Evolutionary conservation across 768 basidiomycete species (phyloP).

Genomic region (Floccularia luteovirens): DNA sequence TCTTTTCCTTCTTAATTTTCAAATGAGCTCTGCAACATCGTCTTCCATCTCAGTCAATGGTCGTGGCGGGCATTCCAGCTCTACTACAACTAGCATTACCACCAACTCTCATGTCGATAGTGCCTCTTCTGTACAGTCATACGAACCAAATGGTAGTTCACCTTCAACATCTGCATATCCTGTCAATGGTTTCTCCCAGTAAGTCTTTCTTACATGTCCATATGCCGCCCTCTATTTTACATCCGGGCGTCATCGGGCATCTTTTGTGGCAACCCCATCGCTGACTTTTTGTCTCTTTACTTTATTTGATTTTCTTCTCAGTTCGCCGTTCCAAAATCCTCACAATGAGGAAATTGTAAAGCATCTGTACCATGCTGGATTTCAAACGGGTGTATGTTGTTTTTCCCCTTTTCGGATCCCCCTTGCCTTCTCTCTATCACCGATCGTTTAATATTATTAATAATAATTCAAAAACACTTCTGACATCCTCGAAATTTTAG

Average conservation of each 20-base stretch:
- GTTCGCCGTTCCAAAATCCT: slow-evolving; percentile 47
- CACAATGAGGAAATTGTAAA: slow-evolving; percentile 76
- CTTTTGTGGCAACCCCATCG: slow-evolving; percentile 1
- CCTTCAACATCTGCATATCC: slow-evolving; percentile 34
- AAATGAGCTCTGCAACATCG: slow-evolving; percentile 30
- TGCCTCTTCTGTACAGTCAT: slow-evolving; percentile 26
- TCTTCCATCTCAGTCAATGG: slow-evolving; percentile 45
- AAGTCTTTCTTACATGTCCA: slow-evolving; percentile 20
- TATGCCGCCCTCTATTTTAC: background rate
- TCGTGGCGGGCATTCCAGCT: slow-evolving; percentile 38
- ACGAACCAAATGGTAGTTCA: slow-evolving; percentile 24
- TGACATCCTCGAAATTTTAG: slow-evolving; percentile 25
- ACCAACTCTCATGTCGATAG: slow-evolving; percentile 29
- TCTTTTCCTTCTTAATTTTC: slow-evolving; percentile 6
- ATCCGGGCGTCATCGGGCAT: background rate
- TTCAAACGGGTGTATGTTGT: slow-evolving; percentile 70
- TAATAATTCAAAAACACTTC: slow-evolving; percentile 4
- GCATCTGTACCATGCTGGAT: slow-evolving; percentile 74
- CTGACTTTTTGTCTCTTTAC: slow-evolving; percentile 9
- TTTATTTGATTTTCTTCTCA: too few species aligned
- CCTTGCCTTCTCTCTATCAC: too few species aligned
- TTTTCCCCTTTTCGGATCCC: slow-evolving; percentile 4
- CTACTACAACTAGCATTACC: too few species aligned
- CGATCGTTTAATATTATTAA: background rate
- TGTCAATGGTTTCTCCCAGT: slow-evolving; percentile 55